These are phyloP conservation scores for Phytophthora litchii DNA, from an alignment of 352 stramenopile species.

Conservation along the genomic window DNA sequence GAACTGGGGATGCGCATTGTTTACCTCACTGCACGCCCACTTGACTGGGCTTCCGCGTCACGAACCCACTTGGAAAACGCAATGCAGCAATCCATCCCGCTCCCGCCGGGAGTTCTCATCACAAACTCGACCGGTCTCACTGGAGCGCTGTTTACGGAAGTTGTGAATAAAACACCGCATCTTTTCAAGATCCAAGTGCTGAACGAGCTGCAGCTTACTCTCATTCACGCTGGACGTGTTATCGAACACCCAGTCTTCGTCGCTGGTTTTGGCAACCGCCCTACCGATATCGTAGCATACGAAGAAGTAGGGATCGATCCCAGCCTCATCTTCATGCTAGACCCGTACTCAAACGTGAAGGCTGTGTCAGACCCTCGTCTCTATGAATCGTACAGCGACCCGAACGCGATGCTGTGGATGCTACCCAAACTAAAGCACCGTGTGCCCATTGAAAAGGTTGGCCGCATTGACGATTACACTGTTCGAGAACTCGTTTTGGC, in stretches of 20 bases:
- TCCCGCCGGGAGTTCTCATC: slow-evolving; percentile 77
- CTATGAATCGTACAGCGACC: slow-evolving; percentile 86
- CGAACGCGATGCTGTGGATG: slow-evolving; percentile 80
- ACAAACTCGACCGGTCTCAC: slow-evolving; percentile 84
- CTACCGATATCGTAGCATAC: slow-evolving; percentile 82
- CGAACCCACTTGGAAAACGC: slow-evolving; percentile 79
- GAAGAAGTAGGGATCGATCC: slow-evolving; percentile 74
- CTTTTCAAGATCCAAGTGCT: slow-evolving; percentile 85
- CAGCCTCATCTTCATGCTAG: slow-evolving; percentile 81
- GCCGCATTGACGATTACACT: slow-evolving; percentile 83
- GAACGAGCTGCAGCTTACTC: slow-evolving; percentile 80
- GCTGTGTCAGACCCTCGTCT: slow-evolving; percentile 60
- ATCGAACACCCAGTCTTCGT: slow-evolving; percentile 82
- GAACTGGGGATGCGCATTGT: slow-evolving; percentile 76
- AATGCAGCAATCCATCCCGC: slow-evolving; percentile 54
- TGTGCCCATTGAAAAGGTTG: slow-evolving; percentile 79
- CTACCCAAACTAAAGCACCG: slow-evolving; percentile 83
- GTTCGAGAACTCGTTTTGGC: slow-evolving; percentile 76
- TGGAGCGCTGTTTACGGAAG: slow-evolving; percentile 77
- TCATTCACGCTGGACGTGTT: slow-evolving; percentile 77
- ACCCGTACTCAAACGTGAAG: slow-evolving; percentile 80
- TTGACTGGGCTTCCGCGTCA: slow-evolving; percentile 79
- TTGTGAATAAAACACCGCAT: slow-evolving; percentile 88
- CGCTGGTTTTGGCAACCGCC: slow-evolving; percentile 87
- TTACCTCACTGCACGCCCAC: slow-evolving; percentile 80